Base-by-base conservation (phyloP, 768 basidiomycete species). In the Xerocomellus amylosporus region DNA sequence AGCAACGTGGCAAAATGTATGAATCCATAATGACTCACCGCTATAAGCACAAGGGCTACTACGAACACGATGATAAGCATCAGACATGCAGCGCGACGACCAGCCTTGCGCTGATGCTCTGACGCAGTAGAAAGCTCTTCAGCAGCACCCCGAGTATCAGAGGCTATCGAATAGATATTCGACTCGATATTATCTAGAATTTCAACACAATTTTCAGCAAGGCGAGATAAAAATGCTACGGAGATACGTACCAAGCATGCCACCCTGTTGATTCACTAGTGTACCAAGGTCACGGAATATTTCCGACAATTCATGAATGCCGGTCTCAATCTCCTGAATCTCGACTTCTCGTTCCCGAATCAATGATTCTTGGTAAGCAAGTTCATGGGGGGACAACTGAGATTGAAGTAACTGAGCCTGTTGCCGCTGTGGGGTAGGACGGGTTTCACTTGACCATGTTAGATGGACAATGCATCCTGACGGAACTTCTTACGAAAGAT, bases 211-310 rank as follows among this genome's bases (percentile, higher is more conserved):
- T 28, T 44, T 48, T 39, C 14, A 48, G 17, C 19, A 46, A 34
- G 12, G 22, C 6, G 17, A 31, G 19, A 44, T 33, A 22, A 26
- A 43, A 42, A 40, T 36, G 4, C 5, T 14, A 9, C n/a, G 31
- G 10, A 22, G 7, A 13, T 20, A 74, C 87, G 48, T 59, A 96
- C 96, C 95, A 49, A 99, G 75, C 90, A 98, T 92, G 47, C 84
- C 83, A 13, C 95, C 95, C 70, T 99, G 97, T 68, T 98, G 92
- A 55, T 86, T 84, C 2, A 99, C 95, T 43, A 99, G 78, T 15
- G 93, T 95, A 41, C 95, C 96, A 43, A 99, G 75, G 72, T 98
- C 95, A 46, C 90, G 84, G 79, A 99, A 98, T 66, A 99, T 98
- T 72, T 98, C 93, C 26, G 90, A 83, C 43, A 99, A 73, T 71